phyloP scores from a whole-genome alignment of 1,284 basidiomycete genomes.

The Moesziomyces aphidis region DNA sequence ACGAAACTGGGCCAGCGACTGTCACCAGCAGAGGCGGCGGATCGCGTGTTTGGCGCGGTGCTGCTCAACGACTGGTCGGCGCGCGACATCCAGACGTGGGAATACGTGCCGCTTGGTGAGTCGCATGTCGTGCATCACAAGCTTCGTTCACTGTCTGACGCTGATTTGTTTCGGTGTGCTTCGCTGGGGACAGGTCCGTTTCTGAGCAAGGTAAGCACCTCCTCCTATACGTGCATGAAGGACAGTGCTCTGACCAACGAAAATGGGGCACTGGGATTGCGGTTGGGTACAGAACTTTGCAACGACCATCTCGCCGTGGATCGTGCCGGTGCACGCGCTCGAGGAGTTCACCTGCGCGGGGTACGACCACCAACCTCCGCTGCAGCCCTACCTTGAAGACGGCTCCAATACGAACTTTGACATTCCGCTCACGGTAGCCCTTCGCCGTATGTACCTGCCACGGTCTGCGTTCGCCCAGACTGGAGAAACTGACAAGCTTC shows the following conservation, averaged over 20 bases:
- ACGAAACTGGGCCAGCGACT: constrained; percentile 39
- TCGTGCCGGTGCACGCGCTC: constrained; percentile 34
- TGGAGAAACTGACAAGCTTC: background rate
- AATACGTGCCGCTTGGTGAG: constrained; percentile 45
- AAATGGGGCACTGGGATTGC: too few relatives aligned
- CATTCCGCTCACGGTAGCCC: constrained; percentile 20
- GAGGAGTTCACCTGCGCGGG: constrained; percentile 25
- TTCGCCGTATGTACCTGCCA: constrained; percentile 8
- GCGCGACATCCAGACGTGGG: constrained; percentile 50
- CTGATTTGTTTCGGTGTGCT: background rate
- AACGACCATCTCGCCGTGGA: constrained; percentile 48
- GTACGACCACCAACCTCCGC: constrained; percentile 28
- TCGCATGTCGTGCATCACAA: background rate
- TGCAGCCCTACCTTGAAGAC: constrained; percentile 35
- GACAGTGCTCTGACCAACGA: too few relatives aligned
- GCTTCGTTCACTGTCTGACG: background rate
- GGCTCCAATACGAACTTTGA: constrained; percentile 35
- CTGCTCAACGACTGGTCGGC: constrained; percentile 60
- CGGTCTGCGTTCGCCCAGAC: too few relatives aligned
- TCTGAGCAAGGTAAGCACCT: constrained; percentile 22
- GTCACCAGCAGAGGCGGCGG: constrained; percentile 24
- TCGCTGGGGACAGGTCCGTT: constrained; percentile 14
- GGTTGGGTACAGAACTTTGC: constrained; percentile 42
- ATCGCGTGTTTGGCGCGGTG: constrained; percentile 51
- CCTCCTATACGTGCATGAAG: too few relatives aligned